These are phyloP conservation scores for Rhodamnia argentea DNA, from an alignment of 345 rosid species.

Conservation along the genomic window DNA sequence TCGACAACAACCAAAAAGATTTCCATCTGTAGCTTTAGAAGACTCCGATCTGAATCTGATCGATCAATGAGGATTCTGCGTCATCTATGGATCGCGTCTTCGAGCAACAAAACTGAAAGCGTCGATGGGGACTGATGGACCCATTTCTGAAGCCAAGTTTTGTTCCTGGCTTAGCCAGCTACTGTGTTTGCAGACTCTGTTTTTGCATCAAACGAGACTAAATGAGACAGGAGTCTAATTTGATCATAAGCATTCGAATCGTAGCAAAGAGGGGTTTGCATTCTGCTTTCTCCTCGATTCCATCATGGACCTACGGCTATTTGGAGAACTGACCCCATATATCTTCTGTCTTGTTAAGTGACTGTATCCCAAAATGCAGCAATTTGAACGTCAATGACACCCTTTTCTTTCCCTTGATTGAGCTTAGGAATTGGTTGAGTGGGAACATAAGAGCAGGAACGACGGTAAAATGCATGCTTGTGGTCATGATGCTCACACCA, in stretches of 20 bases:
- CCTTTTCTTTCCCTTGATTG: background rate
- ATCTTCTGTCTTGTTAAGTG: background rate
- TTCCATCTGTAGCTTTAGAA: background rate
- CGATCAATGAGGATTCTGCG: background rate
- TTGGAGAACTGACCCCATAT: background rate
- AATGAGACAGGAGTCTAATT: background rate
- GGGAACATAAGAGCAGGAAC: slow-evolving; percentile 35
- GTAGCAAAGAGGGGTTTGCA: background rate
- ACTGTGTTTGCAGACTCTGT: background rate
- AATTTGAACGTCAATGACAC: background rate
- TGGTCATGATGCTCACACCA: slow-evolving; percentile 42
- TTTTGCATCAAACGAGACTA: background rate
- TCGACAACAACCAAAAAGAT: background rate
- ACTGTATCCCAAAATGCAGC: background rate
- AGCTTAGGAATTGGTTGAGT: slow-evolving; percentile 33
- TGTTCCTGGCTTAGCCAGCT: background rate
- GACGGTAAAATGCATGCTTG: slow-evolving; percentile 58
- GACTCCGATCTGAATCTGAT: background rate
- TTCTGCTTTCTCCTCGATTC: background rate
- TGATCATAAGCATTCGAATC: background rate
- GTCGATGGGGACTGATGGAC: background rate
- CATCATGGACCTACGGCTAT: background rate
- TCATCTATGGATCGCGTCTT: background rate
- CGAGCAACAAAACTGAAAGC: background rate
- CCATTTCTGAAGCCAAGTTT: background rate